Evolutionary conservation across 768 basidiomycete species (phyloP).

Genomic region (Rickenella mellea): DNA sequence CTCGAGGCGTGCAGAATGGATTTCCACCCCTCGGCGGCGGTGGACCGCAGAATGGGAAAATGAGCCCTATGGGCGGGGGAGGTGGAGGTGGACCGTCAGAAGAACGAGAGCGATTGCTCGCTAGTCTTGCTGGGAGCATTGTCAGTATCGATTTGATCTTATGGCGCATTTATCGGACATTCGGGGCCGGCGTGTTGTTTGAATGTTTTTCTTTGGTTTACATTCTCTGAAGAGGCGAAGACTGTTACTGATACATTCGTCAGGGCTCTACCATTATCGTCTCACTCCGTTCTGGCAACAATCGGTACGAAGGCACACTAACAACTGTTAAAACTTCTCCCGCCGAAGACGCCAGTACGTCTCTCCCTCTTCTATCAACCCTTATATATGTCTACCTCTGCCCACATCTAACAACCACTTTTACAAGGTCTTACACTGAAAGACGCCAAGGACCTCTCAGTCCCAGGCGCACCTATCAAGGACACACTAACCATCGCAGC

Average conservation of each 20-base stretch:
- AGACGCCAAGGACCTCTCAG: conserved; percentile 66
- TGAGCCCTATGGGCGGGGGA: not conserved
- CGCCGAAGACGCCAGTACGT: not conserved
- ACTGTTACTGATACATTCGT: too few species aligned
- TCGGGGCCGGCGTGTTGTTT: not conserved
- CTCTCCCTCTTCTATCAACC: not conserved
- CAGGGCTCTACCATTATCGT: not conserved
- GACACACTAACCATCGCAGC: conserved; percentile 62
- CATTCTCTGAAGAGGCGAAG: too few species aligned
- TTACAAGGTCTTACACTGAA: conserved; percentile 55
- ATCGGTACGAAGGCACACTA: not conserved
- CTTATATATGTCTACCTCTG: not conserved
- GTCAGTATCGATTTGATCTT: not conserved
- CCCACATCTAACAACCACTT: not conserved
- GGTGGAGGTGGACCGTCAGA: not conserved
- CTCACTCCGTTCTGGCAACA: not conserved
- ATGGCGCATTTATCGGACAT: not conserved
- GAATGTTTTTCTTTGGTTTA: not conserved
- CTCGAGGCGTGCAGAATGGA: not conserved
- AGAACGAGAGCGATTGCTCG: not conserved
- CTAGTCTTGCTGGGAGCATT: not conserved
- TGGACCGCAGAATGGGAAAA: not conserved
- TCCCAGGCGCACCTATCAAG: conserved; percentile 58
- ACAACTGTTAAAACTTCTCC: not conserved
- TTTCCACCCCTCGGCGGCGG: conserved; percentile 1